phyloP scores from a whole-genome alignment of 768 basidiomycete genomes.

The Phanerochaete carnosa region DNA sequence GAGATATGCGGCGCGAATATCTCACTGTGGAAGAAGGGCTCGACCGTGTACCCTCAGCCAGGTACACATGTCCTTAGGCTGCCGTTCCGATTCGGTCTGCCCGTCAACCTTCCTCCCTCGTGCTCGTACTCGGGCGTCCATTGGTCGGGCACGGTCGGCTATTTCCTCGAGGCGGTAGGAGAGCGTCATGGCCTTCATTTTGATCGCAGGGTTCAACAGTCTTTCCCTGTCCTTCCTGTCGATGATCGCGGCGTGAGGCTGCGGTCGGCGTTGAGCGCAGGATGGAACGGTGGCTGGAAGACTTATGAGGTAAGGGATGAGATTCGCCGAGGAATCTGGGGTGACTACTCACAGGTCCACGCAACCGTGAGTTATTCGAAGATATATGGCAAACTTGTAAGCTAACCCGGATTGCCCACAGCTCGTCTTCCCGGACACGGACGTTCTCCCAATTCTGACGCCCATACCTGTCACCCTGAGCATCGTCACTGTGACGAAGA shows the following conservation, averaged over 20 bases:
- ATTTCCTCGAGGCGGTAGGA: slow-evolving; percentile 19
- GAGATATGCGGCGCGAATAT: slow-evolving; percentile 11
- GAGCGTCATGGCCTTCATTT: slow-evolving; percentile 16
- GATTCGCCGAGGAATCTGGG: slow-evolving; percentile 19
- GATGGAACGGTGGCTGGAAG: slow-evolving; percentile 18
- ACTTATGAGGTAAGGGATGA: slow-evolving; percentile 4
- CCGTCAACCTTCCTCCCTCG: slow-evolving; percentile 17
- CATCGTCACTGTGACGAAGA: slow-evolving; percentile 16
- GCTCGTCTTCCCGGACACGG: slow-evolving; percentile 16
- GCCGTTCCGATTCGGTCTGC: slow-evolving; percentile 20
- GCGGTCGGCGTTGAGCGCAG: slow-evolving; percentile 5
- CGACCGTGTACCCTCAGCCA: slow-evolving; percentile 10
- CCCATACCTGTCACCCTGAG: slow-evolving; percentile 20
- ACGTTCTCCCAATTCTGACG: slow-evolving; percentile 18
- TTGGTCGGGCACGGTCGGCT: slow-evolving; percentile 16
- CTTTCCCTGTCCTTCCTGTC: slow-evolving; percentile 16
- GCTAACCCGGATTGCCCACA: neutral
- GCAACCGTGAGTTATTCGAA: slow-evolving; percentile 11
- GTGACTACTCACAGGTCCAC: slow-evolving; percentile 14
- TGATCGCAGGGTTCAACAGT: slow-evolving; percentile 8
- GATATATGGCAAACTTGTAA: neutral
- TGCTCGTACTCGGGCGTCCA: slow-evolving; percentile 13
- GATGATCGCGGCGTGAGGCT: slow-evolving; percentile 11
- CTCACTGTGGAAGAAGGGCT: slow-evolving; percentile 16
- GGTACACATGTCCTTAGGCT: slow-evolving; percentile 11